These are phyloP conservation scores for Apiospora malaysiana DNA, from an alignment of 2,329 filamentous ascomycete species.

Conservation along the genomic window DNA sequence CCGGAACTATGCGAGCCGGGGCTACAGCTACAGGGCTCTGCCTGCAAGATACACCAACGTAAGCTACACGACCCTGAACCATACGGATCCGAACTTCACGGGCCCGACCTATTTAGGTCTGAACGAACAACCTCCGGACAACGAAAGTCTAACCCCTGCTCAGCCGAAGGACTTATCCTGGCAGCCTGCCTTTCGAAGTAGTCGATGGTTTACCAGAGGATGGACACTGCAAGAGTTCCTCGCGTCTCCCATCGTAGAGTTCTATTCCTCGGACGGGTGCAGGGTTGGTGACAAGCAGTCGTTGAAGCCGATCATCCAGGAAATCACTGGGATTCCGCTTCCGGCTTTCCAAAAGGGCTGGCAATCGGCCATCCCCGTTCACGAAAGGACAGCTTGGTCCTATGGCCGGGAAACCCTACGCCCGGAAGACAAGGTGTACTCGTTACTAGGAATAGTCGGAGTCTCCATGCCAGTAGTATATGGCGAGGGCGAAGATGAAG, in stretches of 20 bases:
- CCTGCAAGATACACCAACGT: background rate
- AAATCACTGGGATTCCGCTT: background rate
- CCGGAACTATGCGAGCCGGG: background rate
- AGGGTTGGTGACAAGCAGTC: slow-evolving; percentile 8
- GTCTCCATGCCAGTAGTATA: slow-evolving; percentile 12
- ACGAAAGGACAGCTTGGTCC: background rate
- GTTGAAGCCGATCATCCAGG: background rate
- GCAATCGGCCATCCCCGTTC: background rate
- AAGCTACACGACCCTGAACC: background rate
- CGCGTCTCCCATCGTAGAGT: background rate
- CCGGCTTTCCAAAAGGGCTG: background rate
- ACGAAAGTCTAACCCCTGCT: background rate
- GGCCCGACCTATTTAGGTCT: background rate
- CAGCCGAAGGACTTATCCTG: background rate
- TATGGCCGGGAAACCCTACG: background rate
- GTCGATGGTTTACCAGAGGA: slow-evolving; percentile 9
- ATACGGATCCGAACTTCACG: background rate
- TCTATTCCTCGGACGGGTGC: background rate
- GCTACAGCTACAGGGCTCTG: background rate
- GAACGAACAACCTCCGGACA: too few relatives aligned
- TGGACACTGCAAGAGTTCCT: slow-evolving; percentile 20
- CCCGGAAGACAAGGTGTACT: slow-evolving; percentile 12
- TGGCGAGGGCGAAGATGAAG: background rate
- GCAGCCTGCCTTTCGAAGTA: background rate
- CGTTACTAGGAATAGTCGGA: slow-evolving; percentile 13